Percentiles rank a stretch among this genome's conserved stretches.
Evolutionary conservation across 108 stramenopile genomes (phyloP).

Genomic region (Conticribra weissflogii): DNA sequence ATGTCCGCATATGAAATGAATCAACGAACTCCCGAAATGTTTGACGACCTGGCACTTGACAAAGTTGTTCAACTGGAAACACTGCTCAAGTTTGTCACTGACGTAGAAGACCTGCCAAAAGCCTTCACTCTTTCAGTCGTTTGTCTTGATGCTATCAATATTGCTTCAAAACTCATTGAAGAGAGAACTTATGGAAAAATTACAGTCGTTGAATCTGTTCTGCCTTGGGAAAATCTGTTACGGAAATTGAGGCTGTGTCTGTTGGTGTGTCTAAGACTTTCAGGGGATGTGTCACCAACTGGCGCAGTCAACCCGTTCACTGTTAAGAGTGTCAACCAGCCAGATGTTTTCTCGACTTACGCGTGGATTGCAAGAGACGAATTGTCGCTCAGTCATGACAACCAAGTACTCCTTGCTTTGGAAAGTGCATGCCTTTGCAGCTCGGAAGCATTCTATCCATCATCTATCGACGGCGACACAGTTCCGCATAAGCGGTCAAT

Average conservation of each 20-base stretch:
- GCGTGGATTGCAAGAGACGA: conserved; percentile 81
- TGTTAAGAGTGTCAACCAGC: conserved; percentile 59
- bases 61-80: conserved; percentile 44
- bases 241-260: conserved; percentile 79
- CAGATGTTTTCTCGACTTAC: conserved; percentile 70
- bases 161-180: conserved; percentile 63
- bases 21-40: conserved; percentile 19
- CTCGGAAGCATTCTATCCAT: conserved; percentile 67
- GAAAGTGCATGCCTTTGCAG: conserved; percentile 73
- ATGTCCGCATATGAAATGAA: conserved; percentile 24
- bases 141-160: conserved; percentile 61
- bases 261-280: conserved; percentile 67
- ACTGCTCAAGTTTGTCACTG: conserved; percentile 59
- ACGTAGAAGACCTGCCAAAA: conserved; percentile 68
- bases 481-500: conserved; percentile 20
- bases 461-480: conserved; percentile 58
- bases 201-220: conserved; percentile 20
- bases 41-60: conserved; percentile 17
- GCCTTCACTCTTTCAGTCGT: conserved; percentile 75
- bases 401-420: conserved; percentile 56
- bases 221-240: conserved; percentile 68
- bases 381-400: conserved; percentile 70
- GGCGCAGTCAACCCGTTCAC: conserved; percentile 66
- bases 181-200: conserved; percentile 75
- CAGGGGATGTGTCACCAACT: conserved; percentile 52